Evolutionary conservation across 179 eudicot genomes (phyloP).

Genomic region (Vitellaria paradoxa): DNA sequence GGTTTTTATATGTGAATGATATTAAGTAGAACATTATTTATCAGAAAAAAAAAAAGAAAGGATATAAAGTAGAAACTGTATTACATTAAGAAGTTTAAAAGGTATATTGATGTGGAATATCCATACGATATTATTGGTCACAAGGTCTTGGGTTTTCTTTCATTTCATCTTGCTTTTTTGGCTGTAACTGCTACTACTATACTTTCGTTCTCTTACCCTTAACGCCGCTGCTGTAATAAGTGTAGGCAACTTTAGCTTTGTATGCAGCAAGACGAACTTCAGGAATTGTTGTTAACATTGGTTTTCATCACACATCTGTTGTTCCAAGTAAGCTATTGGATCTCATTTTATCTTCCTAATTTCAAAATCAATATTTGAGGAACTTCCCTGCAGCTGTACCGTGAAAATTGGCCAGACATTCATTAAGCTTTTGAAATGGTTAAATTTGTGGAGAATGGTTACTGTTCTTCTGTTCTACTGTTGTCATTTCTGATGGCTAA

Average conservation of each 20-base stretch:
- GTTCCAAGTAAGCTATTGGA: slow-evolving; percentile 70
- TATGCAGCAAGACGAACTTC: slow-evolving; percentile 84
- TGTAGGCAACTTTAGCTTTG: slow-evolving; percentile 83
- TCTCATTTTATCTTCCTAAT: background rate
- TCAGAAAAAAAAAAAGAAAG: too few relatives aligned
- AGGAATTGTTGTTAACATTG: slow-evolving; percentile 92
- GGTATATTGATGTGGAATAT: too few relatives aligned
- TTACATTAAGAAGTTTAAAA: too few relatives aligned
- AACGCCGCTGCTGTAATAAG: slow-evolving; percentile 9
- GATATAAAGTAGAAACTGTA: too few relatives aligned
- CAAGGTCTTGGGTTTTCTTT: too few relatives aligned
- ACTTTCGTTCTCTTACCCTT: background rate
- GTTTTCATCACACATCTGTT: slow-evolving; percentile 80
- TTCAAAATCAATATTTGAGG: background rate
- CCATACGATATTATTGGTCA: too few relatives aligned
- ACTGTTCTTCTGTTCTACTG: background rate
- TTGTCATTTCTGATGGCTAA: background rate
- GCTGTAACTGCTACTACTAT: too few relatives aligned
- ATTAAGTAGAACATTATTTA: too few relatives aligned
- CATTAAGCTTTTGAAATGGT: background rate
- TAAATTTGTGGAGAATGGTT: background rate
- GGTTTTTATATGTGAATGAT: background rate
- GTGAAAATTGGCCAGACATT: background rate
- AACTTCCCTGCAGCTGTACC: background rate
- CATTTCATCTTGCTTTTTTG: too few relatives aligned